Percentiles rank a stretch among this genome's conserved stretches.
Conservation (phyloP, 2,329 filamentous ascomycete genomes). For the Aureobasidium sp. region DNA sequence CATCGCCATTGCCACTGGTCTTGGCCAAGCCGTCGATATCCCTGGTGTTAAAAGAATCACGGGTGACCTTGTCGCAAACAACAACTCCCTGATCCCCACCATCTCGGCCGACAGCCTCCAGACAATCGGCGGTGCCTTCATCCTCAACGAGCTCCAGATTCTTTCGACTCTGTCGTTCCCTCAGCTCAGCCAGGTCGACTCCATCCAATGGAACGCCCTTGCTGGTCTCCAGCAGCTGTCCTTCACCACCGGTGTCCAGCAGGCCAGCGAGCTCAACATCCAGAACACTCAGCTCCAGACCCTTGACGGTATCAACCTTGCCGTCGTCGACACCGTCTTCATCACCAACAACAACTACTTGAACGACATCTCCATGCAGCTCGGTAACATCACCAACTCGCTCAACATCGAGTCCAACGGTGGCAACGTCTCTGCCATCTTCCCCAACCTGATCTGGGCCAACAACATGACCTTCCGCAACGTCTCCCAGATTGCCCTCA, state of each 20-base stretch:
- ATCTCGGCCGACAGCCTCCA: slow-evolving; percentile 55
- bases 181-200: slow-evolving; percentile 54
- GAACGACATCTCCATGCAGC: slow-evolving; percentile 63
- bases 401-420: slow-evolving; percentile 77
- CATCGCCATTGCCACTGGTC: slow-evolving; percentile 53
- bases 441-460: slow-evolving; percentile 72
- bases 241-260: slow-evolving; percentile 57
- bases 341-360: slow-evolving; percentile 89
- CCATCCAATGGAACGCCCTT: slow-evolving; percentile 65
- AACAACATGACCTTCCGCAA: slow-evolving; percentile 77
- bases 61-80: slow-evolving; percentile 44
- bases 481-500: slow-evolving; percentile 64
- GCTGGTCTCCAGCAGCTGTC: slow-evolving; percentile 52
- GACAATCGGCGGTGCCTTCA: slow-evolving; percentile 62
- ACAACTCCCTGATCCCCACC: slow-evolving; percentile 54
- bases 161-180: slow-evolving; percentile 62
- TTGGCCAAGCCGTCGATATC: slow-evolving; percentile 53
- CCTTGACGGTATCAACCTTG: slow-evolving; percentile 73
- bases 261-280: slow-evolving; percentile 63
- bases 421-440: slow-evolving; percentile 57
- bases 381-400: slow-evolving; percentile 63
- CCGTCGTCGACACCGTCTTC: slow-evolving; percentile 61
- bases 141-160: slow-evolving; percentile 57
- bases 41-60: slow-evolving; percentile 53
- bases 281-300: slow-evolving; percentile 76